Evolutionary conservation across 352 stramenopile genomes (phyloP).

Genomic region (Phytophthora cryptogea): DNA sequence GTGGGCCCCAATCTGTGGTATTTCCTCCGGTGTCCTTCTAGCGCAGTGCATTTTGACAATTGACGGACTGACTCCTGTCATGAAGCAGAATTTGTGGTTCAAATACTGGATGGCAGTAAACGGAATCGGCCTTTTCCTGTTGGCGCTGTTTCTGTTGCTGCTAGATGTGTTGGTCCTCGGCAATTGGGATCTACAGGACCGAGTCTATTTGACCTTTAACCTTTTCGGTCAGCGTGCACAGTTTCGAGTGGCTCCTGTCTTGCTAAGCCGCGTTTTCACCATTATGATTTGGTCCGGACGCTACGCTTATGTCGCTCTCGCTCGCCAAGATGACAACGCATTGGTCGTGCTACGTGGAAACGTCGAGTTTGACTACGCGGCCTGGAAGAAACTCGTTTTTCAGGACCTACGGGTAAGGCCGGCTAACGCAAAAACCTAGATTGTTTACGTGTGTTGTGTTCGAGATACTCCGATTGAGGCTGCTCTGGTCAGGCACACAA

Average conservation of each 20-base stretch:
- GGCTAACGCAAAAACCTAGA: no score
- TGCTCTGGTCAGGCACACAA: no score
- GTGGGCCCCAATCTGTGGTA: slow-evolving; percentile 9
- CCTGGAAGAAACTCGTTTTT: slow-evolving; percentile 10
- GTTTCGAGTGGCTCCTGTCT: slow-evolving; percentile 9
- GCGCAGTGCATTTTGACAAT: neutral
- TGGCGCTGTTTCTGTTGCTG: slow-evolving; percentile 2
- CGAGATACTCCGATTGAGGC: no score
- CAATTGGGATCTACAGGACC: slow-evolving; percentile 13
- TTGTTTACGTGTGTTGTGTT: no score
- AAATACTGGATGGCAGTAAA: slow-evolving; percentile 5
- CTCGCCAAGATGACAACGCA: slow-evolving; percentile 17
- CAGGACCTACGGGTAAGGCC: neutral
- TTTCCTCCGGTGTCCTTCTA: neutral
- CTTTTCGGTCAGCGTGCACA: neutral
- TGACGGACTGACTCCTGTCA: slow-evolving; percentile 11
- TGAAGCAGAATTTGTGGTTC: slow-evolving; percentile 8
- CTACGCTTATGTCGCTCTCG: slow-evolving; percentile 9
- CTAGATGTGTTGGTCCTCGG: slow-evolving; percentile 4
- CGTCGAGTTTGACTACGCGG: slow-evolving; percentile 24
- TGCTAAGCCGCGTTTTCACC: slow-evolving; percentile 14
- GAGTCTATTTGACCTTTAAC: slow-evolving; percentile 2
- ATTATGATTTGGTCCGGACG: slow-evolving; percentile 20
- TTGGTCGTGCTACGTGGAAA: slow-evolving; percentile 24
- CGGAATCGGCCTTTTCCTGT: slow-evolving; percentile 2